These are phyloP conservation scores for Taxillus chinensis DNA, from an alignment of 164 flowering plant genomes.

Conservation along the genomic window DNA sequence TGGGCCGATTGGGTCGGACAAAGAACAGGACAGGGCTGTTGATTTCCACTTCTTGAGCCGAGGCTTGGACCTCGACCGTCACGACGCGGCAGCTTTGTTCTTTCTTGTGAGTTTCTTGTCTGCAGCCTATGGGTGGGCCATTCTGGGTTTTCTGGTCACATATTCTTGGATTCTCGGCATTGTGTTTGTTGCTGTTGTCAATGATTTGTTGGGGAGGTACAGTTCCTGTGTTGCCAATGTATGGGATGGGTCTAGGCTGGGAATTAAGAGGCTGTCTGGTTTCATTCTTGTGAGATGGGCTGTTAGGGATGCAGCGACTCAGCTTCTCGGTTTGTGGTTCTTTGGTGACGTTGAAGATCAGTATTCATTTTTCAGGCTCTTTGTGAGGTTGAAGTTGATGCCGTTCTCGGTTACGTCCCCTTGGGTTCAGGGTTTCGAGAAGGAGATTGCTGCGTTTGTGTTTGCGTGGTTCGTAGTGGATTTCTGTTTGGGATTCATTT, in stretches of 20 bases:
- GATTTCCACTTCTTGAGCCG: slow-evolving; percentile 40
- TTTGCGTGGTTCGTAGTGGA: slow-evolving; percentile 67
- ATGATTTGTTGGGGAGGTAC: slow-evolving; percentile 43
- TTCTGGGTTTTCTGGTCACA: slow-evolving; percentile 69
- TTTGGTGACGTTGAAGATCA: slow-evolving; percentile 91
- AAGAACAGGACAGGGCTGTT: slow-evolving; percentile 18
- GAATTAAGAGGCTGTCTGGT: slow-evolving; percentile 64
- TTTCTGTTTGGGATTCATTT: slow-evolving; percentile 42
- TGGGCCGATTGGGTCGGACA: slow-evolving; percentile 8
- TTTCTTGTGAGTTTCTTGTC: slow-evolving; percentile 63
- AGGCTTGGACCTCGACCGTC: slow-evolving; percentile 54
- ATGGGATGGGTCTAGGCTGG: slow-evolving; percentile 63
- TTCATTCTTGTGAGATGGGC: slow-evolving; percentile 92
- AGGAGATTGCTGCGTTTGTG: slow-evolving; percentile 60
- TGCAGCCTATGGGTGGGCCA: slow-evolving; percentile 78
- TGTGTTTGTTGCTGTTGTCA: slow-evolving; percentile 56
- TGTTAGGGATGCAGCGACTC: slow-evolving; percentile 81
- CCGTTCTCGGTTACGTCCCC: slow-evolving; percentile 73
- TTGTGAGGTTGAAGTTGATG: slow-evolving; percentile 85
- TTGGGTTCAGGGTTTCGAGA: slow-evolving; percentile 54
- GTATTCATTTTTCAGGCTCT: slow-evolving; percentile 66
- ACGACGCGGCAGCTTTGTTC: slow-evolving; percentile 58
- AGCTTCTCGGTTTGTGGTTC: slow-evolving; percentile 76
- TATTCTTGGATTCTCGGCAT: slow-evolving; percentile 66
- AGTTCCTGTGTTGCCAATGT: slow-evolving; percentile 30